Evolutionary conservation across 2,329 filamentous ascomycete genomes (phyloP).

Genomic region (Stemphylium beticola): DNA sequence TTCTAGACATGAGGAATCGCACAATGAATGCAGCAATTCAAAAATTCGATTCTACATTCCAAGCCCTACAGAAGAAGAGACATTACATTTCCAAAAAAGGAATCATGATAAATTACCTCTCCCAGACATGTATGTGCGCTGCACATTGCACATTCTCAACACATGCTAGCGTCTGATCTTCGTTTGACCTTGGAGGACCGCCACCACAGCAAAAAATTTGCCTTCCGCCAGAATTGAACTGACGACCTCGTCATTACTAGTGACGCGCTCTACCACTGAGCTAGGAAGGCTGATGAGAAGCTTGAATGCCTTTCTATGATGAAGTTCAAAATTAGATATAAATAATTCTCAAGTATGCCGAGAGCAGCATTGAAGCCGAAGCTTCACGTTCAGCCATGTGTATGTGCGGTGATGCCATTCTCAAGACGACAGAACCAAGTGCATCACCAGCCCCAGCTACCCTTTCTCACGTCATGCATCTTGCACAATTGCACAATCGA

Average conservation of each 20-base stretch:
- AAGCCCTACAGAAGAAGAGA: too few species aligned
- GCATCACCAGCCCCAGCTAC: too few species aligned
- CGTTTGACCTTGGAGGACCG: too few species aligned
- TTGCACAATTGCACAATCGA: too few species aligned
- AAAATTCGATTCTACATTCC: not conserved
- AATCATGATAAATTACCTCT: not conserved
- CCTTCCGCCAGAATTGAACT: slow-evolving; percentile 19
- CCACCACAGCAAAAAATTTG: slow-evolving; percentile 3
- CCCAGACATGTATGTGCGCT: not conserved
- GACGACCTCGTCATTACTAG: slow-evolving; percentile 20
- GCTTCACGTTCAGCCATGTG: too few species aligned
- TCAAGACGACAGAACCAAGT: too few species aligned
- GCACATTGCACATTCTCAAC: too few species aligned
- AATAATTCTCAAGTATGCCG: not conserved
- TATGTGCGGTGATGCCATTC: too few species aligned
- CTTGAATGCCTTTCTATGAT: not conserved
- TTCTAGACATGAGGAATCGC: not conserved
- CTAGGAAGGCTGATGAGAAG: slow-evolving; percentile 11
- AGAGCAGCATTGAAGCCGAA: too few species aligned
- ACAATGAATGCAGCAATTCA: not conserved
- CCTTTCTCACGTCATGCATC: too few species aligned
- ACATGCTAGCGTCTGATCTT: too few species aligned
- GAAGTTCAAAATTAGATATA: not conserved
- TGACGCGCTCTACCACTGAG: slow-evolving; percentile 20
- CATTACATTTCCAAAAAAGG: too few species aligned